phyloP scores from a whole-genome alignment of 208 protist species.

The Vickermania ingenoplastis region DNA sequence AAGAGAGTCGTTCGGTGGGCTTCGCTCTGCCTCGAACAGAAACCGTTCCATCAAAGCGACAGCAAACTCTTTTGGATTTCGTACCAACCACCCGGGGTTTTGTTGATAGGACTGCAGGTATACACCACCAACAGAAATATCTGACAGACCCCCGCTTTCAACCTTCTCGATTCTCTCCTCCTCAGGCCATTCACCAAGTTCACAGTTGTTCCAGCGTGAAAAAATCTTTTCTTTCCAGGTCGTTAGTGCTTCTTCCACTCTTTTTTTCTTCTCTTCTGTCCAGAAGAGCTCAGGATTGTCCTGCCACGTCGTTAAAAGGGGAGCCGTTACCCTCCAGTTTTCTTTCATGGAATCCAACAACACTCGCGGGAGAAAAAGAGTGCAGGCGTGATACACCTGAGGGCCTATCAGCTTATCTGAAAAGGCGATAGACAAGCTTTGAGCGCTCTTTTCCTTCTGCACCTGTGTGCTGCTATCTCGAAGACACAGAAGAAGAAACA shows the following conservation, averaged over 20 bases:
- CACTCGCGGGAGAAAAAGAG: constrained; percentile 74
- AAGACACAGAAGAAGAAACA: constrained; percentile 44
- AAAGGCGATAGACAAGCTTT: constrained; percentile 38
- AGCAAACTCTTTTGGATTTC: constrained; percentile 78
- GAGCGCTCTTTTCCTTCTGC: constrained; percentile 40
- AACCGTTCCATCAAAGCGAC: constrained; percentile 54
- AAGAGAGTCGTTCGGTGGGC: constrained; percentile 2
- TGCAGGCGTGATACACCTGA: constrained; percentile 53
- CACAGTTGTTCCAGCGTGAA: background rate
- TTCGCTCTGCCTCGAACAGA: constrained; percentile 17
- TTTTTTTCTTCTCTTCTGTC: constrained; percentile 58
- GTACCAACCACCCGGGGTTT: constrained; percentile 71
- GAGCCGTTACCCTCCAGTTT: constrained; percentile 51
- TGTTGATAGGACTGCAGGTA: constrained; percentile 72
- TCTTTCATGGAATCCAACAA: constrained; percentile 90
- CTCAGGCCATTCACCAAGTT: background rate
- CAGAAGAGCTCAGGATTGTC: constrained; percentile 93
- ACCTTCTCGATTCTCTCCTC: background rate
- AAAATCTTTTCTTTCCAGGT: constrained; percentile 23
- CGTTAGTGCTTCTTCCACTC: constrained; percentile 24
- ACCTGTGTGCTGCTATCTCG: constrained; percentile 28
- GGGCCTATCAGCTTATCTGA: constrained; percentile 85
- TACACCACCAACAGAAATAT: constrained; percentile 68
- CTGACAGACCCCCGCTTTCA: background rate
- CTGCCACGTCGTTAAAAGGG: constrained; percentile 80